Conservation (phyloP, 805 yeast genomes). For the Wickerhamomyces chambardii region DNA sequence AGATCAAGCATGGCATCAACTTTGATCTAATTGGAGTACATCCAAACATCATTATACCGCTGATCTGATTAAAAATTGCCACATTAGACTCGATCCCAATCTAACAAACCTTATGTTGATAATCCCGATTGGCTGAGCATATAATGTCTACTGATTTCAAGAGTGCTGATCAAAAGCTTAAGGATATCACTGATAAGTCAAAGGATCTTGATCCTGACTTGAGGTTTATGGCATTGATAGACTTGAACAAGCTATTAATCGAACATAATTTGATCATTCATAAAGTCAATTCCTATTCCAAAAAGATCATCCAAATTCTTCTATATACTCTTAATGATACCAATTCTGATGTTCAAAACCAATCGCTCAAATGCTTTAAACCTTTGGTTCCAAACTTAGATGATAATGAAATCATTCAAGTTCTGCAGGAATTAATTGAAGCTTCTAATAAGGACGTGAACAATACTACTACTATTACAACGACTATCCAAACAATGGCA, state of each 20-base stretch:
- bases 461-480: conserved; percentile 16
- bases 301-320: conserved; percentile 28
- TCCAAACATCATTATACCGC: too few species aligned
- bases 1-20: too few species aligned
- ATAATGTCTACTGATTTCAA: conserved; percentile 16
- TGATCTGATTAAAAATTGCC: too few species aligned
- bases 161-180: conserved; percentile 17
- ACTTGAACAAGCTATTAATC: conserved; percentile 40
- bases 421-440: conserved; percentile 7
- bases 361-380: conserved; percentile 53
- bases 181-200: conserved; percentile 31
- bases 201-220: conserved; percentile 71
- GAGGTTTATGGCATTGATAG: conserved; percentile 80
- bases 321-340: conserved; percentile 44
- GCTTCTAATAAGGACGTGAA: conserved; percentile 6
- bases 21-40: too few species aligned
- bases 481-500: conserved; percentile 19
- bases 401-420: conserved; percentile 13
- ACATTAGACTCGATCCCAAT: too few species aligned
- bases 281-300: conserved; percentile 20
- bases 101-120: too few species aligned
- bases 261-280: conserved; percentile 17
- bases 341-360: conserved; percentile 66
- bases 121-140: too few species aligned
- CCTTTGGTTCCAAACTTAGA: conserved; percentile 21